These are phyloP conservation scores for Sordariomycetes sp. DNA, from an alignment of 2,329 filamentous ascomycete genomes.

Conservation along the genomic window DNA sequence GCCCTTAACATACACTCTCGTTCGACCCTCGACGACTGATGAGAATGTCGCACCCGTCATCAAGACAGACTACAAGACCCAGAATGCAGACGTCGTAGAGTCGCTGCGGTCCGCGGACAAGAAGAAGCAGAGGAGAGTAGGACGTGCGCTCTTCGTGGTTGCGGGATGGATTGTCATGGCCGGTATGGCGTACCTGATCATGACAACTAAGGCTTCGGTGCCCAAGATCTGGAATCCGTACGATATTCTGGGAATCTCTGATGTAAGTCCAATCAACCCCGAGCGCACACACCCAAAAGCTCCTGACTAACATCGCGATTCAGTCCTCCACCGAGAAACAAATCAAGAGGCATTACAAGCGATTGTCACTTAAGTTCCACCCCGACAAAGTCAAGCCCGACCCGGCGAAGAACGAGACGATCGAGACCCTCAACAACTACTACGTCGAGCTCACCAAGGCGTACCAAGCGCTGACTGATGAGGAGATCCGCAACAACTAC, in stretches of 20 bases:
- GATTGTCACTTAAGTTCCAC: constrained; percentile 76
- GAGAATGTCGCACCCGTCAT: constrained; percentile 77
- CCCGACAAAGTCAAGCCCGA: constrained; percentile 89
- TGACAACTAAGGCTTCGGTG: constrained; percentile 60
- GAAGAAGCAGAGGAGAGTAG: constrained; percentile 80
- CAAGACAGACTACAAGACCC: constrained; percentile 69
- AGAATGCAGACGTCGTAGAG: constrained; percentile 77
- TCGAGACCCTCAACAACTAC: constrained; percentile 72
- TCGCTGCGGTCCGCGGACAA: constrained; percentile 77
- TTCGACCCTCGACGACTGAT: constrained; percentile 67
- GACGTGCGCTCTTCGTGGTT: constrained; percentile 69
- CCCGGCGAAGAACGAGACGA: constrained; percentile 77
- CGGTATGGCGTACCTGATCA: constrained; percentile 87
- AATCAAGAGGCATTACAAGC: constrained; percentile 87
- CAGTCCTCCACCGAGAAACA: constrained; percentile 77
- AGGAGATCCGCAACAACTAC: constrained; percentile 95
- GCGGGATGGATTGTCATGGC: constrained; percentile 76
- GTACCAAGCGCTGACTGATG: constrained; percentile 95
- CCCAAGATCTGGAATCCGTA: constrained; percentile 94
- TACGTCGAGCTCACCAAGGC: constrained; percentile 97
- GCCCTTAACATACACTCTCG: constrained; percentile 80
- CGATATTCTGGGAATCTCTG: constrained; percentile 79
- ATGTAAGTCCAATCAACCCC: constrained; percentile 39
- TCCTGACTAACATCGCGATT: constrained; percentile 2
- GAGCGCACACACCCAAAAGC: not conserved